Evolutionary conservation across 208 protist genomes (phyloP), one percentile per base, ranked within the genome.

Genomic region (Plasmodiophora brassicae): DNA sequence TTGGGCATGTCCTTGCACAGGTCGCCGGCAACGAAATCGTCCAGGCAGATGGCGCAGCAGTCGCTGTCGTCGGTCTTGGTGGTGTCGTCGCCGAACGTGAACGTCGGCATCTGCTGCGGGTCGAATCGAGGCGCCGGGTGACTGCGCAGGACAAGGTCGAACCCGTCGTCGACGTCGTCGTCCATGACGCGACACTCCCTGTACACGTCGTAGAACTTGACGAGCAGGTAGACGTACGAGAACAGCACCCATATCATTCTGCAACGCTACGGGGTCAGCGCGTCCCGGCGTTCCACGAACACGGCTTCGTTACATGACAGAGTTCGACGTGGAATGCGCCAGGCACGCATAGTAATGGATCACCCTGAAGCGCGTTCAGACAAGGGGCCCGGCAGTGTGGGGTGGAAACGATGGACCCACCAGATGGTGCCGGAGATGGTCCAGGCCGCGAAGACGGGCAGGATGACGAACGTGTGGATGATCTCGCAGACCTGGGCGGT

Each of bases 341-440:
- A 78, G n/a, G 65, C 65, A 78, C 32, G 20, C 32, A 78, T 78
- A 78, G n/a, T 78, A 36, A 38, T 78, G 32, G n/a, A 78, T 78
- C 5, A 32, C n/a, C n/a, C n/a, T n/a, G n/a, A n/a, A n/a, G n/a
- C n/a, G n/a, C n/a, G n/a, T n/a, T n/a, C n/a, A n/a, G n/a, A n/a
- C n/a, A n/a, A n/a, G n/a, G n/a, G n/a, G n/a, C n/a, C n/a, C n/a
- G n/a, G n/a, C n/a, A n/a, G n/a, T n/a, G n/a, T n/a, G n/a, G n/a
- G n/a, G n/a, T n/a, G n/a, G n/a, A n/a, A n/a, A n/a, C n/a, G n/a
- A n/a, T n/a, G n/a, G n/a, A n/a, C n/a, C n/a, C n/a, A 38, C 65
- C 65, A 78, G 5, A 78, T 5, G n/a, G 65, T 38, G 10, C n/a
- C 65, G 20, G n/a, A 44, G 41, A 78, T 78, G 14, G 65, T 78